phyloP scores from a whole-genome alignment of 2,329 filamentous ascomycete genomes.

The Saccharata proteae region DNA sequence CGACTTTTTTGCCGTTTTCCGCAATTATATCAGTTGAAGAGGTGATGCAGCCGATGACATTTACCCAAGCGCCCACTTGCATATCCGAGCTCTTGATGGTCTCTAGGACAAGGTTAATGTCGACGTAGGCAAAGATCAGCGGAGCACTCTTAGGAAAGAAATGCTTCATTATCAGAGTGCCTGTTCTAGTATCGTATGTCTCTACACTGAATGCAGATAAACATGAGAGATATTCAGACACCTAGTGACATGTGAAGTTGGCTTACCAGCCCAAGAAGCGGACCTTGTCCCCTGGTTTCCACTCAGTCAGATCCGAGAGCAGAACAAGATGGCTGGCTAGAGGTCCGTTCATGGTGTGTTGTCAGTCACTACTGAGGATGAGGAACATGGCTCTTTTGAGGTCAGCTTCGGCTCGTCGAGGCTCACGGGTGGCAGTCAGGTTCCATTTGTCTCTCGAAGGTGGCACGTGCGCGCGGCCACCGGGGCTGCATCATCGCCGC shows the following conservation, averaged over 20 bases:
- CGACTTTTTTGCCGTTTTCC: constrained; percentile 13
- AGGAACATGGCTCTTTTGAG: too few species aligned
- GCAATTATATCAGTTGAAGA: too few species aligned
- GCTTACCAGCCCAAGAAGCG: constrained; percentile 85
- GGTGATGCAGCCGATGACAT: constrained; percentile 65
- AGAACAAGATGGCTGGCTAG: constrained; percentile 43
- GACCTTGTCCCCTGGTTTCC: constrained; percentile 58
- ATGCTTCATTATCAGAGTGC: constrained; percentile 56
- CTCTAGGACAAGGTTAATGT: constrained; percentile 60
- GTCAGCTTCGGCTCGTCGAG: background rate
- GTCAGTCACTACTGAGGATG: background rate
- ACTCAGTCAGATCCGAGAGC: constrained; percentile 33
- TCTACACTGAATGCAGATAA: constrained; percentile 38
- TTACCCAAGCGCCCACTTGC: constrained; percentile 72
- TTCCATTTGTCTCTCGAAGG: too few species aligned
- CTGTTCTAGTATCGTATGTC: constrained; percentile 45
- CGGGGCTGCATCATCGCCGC: too few species aligned
- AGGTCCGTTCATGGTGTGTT: constrained; percentile 33
- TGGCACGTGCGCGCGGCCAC: too few species aligned
- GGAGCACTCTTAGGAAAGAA: constrained; percentile 38
- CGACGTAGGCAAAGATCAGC: constrained; percentile 45
- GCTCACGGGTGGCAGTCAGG: constrained; percentile 4
- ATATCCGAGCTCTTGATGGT: constrained; percentile 51
- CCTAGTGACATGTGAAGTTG: constrained; percentile 5
- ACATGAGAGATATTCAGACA: constrained; percentile 7